Conservation (phyloP, 169 alveolate genomes). For the Eimeria falciformis region DNA sequence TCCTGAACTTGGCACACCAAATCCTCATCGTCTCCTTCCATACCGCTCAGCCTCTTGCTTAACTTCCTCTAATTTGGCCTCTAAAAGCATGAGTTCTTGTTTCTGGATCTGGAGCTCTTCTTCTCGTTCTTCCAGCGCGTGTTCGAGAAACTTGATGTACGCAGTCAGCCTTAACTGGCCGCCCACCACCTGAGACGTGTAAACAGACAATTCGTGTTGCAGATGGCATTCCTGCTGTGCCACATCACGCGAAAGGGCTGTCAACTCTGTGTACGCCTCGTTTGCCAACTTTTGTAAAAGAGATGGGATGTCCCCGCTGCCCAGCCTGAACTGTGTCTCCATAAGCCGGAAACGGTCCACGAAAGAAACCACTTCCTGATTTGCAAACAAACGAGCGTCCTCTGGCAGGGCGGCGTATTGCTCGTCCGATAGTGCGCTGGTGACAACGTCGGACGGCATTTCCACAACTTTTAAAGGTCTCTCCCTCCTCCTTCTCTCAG, state of each 20-base stretch:
- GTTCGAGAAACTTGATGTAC: conserved; percentile 68
- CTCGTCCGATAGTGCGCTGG: conserved; percentile 69
- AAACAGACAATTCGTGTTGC: conserved; percentile 54
- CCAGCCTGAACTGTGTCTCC: conserved; percentile 51
- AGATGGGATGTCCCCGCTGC: conserved; percentile 49
- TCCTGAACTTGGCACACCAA: too few species aligned
- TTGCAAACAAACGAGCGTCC: conserved; percentile 53
- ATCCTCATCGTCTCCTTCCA: conserved; percentile 10
- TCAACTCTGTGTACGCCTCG: conserved; percentile 34
- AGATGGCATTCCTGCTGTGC: conserved; percentile 74
- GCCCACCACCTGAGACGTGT: conserved; percentile 33
- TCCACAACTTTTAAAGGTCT: conserved; percentile 55
- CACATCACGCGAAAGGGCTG: conserved; percentile 70
- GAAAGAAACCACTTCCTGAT: conserved; percentile 49
- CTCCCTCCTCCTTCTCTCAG: conserved; percentile 33
- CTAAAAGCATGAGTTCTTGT: conserved; percentile 62
- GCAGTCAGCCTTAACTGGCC: conserved; percentile 61
- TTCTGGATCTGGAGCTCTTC: conserved; percentile 51
- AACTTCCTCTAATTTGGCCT: conserved; percentile 38
- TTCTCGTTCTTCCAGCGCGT: conserved; percentile 65
- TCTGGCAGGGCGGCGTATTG: conserved; percentile 55
- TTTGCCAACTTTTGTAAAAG: conserved; percentile 64
- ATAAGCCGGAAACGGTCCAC: conserved; percentile 65
- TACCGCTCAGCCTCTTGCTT: conserved; percentile 35
- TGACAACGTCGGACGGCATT: conserved; percentile 55